Conservation (phyloP, 352 stramenopile species). For the Globisporangium viniferum region DNA sequence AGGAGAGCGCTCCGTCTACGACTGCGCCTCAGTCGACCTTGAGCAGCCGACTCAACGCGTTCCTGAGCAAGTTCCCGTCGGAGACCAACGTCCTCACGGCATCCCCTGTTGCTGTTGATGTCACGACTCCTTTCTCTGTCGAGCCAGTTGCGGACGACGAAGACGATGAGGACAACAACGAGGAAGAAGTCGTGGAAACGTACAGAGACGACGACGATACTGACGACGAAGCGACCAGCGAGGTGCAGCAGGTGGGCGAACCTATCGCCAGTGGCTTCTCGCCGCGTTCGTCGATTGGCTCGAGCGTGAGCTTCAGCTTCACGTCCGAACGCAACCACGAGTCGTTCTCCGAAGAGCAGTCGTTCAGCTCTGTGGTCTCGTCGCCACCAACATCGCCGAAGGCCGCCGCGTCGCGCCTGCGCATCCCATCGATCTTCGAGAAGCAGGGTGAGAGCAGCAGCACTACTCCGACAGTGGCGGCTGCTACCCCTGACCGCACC, state of each 20-base stretch:
- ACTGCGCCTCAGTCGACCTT: background rate
- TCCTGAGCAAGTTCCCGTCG: slow-evolving; percentile 67
- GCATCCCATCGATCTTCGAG: slow-evolving; percentile 59
- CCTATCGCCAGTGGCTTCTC: slow-evolving; percentile 6
- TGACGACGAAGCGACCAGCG: background rate
- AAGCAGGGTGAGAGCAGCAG: slow-evolving; percentile 19
- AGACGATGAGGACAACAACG: slow-evolving; percentile 7
- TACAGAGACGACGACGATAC: slow-evolving; percentile 8
- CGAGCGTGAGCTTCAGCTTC: slow-evolving; percentile 22
- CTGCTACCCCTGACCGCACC: background rate
- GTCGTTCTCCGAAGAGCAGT: slow-evolving; percentile 16
- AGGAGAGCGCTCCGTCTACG: background rate
- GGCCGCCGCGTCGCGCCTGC: slow-evolving; percentile 30
- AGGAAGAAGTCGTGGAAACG: slow-evolving; percentile 12
- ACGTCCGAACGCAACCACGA: slow-evolving; percentile 18
- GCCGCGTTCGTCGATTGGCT: slow-evolving; percentile 13
- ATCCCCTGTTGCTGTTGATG: slow-evolving; percentile 2
- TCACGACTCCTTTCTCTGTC: background rate
- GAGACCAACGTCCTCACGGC: slow-evolving; percentile 18
- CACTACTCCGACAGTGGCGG: background rate
- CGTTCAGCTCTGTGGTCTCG: slow-evolving; percentile 17
- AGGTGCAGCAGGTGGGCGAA: background rate
- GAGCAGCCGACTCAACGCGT: slow-evolving; percentile 48
- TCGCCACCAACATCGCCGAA: slow-evolving; percentile 18
- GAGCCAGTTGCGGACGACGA: background rate